Percentiles rank a stretch among this genome's conserved stretches.
Conservation (phyloP, 805 yeast species). For the Metschnikowia drakensbergensis region DNA sequence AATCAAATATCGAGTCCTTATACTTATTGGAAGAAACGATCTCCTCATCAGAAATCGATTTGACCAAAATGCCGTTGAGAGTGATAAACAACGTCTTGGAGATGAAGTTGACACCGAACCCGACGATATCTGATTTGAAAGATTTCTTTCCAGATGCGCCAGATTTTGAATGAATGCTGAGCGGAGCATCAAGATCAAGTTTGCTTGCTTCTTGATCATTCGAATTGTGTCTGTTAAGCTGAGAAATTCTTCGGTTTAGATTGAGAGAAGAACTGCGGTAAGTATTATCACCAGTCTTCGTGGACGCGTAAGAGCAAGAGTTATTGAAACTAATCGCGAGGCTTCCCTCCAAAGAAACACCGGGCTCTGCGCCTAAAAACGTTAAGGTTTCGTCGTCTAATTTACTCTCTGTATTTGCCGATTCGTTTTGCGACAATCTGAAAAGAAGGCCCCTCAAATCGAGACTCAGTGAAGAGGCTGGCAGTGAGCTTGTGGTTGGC, state of each 20-base stretch:
- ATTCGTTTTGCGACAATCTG: constrained; percentile 22
- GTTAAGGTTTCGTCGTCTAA: constrained; percentile 21
- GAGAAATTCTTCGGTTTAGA: constrained; percentile 35
- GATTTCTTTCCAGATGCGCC: constrained; percentile 30
- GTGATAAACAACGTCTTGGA: constrained; percentile 68
- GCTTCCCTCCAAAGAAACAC: constrained; percentile 38
- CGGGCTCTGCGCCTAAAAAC: constrained; percentile 34
- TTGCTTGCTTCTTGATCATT: constrained; percentile 32
- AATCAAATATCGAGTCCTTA: constrained; percentile 32
- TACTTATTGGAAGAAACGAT: constrained; percentile 31
- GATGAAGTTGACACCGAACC: constrained; percentile 76
- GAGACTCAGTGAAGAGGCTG: constrained; percentile 15
- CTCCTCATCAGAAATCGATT: constrained; percentile 14
- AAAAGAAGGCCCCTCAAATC: constrained; percentile 31
- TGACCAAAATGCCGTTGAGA: constrained; percentile 61
- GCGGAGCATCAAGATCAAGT: constrained; percentile 34
- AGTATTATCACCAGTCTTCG: constrained; percentile 27
- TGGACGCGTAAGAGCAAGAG: constrained; percentile 36
- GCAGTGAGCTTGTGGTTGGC: constrained; percentile 4
- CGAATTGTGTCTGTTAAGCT: constrained; percentile 24
- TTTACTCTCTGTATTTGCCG: constrained; percentile 4
- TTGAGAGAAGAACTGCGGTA: constrained; percentile 32
- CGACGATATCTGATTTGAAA: constrained; percentile 58
- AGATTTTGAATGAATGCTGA: constrained; percentile 23
- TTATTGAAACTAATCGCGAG: constrained; percentile 41